Percentiles rank a stretch among this genome's conserved stretches.
Conservation (phyloP, 495 filamentous ascomycete genomes). For the Trichoderma gamsii region DNA sequence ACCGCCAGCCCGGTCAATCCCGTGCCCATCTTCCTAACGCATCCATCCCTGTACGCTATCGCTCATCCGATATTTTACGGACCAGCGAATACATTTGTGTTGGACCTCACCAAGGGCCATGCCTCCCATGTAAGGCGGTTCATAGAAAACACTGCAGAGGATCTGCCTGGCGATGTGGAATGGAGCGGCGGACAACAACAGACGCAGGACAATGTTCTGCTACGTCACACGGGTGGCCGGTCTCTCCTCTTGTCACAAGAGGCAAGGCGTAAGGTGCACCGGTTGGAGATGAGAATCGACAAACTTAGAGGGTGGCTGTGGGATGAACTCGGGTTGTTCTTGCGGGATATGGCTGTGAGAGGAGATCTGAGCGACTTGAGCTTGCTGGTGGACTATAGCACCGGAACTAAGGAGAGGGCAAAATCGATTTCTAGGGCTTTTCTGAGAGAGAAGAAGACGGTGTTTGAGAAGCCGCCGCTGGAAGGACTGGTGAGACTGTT, state of each 20-base stretch:
- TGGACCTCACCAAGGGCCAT: background rate
- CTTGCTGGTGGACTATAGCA: background rate
- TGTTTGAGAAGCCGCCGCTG: background rate
- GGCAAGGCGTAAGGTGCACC: background rate
- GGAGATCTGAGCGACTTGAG: background rate
- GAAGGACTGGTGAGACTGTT: slow-evolving; percentile 12
- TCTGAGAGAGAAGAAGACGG: background rate
- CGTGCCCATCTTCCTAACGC: slow-evolving; percentile 22
- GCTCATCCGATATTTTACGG: slow-evolving; percentile 25
- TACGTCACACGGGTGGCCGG: background rate
- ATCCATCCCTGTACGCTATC: slow-evolving; percentile 22
- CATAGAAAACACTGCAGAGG: background rate
- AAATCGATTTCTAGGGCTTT: background rate
- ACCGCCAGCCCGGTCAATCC: background rate
- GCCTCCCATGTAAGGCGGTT: background rate
- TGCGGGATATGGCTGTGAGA: slow-evolving; percentile 10
- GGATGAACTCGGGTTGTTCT: background rate
- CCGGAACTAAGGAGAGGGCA: background rate
- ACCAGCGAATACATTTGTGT: slow-evolving; percentile 2
- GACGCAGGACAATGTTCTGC: background rate
- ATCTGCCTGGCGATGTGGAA: background rate
- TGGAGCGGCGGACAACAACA: background rate
- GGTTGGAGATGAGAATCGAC: background rate
- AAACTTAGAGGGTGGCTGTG: slow-evolving; percentile 14
- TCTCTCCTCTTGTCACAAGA: background rate